A percentile compares a stretch with the other conserved stretches of the same genome.
These are phyloP conservation scores for Erodium maritimum DNA, from an alignment of 345 rosid genomes.

Conservation along the genomic window DNA sequence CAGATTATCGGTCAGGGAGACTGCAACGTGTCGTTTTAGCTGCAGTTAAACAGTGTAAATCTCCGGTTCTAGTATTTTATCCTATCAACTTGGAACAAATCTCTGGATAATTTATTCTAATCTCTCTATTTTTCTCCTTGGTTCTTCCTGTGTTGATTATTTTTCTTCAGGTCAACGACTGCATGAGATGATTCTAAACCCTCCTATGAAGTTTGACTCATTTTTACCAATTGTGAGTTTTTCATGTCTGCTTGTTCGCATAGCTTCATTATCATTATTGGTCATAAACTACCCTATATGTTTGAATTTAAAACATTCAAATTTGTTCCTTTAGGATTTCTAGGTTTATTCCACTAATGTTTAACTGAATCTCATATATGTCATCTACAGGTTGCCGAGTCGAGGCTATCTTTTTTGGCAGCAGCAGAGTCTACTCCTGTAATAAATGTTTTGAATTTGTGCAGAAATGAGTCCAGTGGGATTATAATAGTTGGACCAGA, in stretches of 20 bases:
- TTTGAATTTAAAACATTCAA: not conserved
- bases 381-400: slow-evolving; percentile 38
- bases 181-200: slow-evolving; percentile 65
- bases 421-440: slow-evolving; percentile 74
- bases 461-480: slow-evolving; percentile 40
- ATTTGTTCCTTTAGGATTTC: not conserved
- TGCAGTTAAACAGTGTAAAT: slow-evolving; percentile 75
- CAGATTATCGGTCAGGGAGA: slow-evolving; percentile 69
- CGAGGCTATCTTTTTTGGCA: slow-evolving; percentile 64
- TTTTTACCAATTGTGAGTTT: slow-evolving; percentile 50
- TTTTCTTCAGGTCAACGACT: slow-evolving; percentile 56
- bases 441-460: slow-evolving; percentile 34
- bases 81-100: not conserved
- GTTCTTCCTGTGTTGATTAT: not conserved
- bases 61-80: not conserved
- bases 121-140: slow-evolving; percentile 1
- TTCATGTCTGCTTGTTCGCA: slow-evolving; percentile 7
- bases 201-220: slow-evolving; percentile 42
- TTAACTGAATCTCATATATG: slow-evolving; percentile 5
- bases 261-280: not conserved
- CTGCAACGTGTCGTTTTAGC: slow-evolving; percentile 68
- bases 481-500: slow-evolving; percentile 70
- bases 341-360: not conserved
- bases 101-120: not conserved
- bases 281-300: no score